Conservation (phyloP, 2,329 filamentous ascomycete species). For the Aspergillus fischeri region DNA sequence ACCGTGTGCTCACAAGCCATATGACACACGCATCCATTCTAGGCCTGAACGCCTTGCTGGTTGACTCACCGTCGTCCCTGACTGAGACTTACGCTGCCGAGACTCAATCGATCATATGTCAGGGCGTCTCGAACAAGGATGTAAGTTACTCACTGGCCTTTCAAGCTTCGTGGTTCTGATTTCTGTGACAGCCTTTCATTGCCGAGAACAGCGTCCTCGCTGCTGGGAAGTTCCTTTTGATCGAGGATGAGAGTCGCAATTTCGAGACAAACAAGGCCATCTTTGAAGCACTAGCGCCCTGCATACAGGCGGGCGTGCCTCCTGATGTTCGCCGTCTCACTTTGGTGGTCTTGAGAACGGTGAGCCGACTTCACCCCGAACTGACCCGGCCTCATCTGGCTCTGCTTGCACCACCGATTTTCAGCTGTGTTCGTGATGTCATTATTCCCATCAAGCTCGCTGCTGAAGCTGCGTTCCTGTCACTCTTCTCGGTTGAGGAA, state of each 20-base stretch:
- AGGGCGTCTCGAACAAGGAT: slow-evolving; percentile 72
- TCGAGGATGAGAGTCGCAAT: slow-evolving; percentile 52
- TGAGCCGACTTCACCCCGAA: slow-evolving; percentile 74
- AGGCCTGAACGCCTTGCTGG: slow-evolving; percentile 80
- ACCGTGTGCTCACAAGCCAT: slow-evolving; percentile 72
- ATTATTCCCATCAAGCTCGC: slow-evolving; percentile 95
- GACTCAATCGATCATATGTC: slow-evolving; percentile 69
- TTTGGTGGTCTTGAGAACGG: slow-evolving; percentile 81
- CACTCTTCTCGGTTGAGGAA: slow-evolving; percentile 84
- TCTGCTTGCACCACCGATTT: slow-evolving; percentile 76
- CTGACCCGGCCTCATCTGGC: slow-evolving; percentile 76
- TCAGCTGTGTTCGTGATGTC: slow-evolving; percentile 81
- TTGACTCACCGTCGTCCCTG: slow-evolving; percentile 71
- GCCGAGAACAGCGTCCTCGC: slow-evolving; percentile 85
- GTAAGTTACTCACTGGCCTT: slow-evolving; percentile 49
- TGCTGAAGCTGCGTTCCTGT: slow-evolving; percentile 89
- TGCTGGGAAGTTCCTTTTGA: slow-evolving; percentile 82
- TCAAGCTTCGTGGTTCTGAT: slow-evolving; percentile 13
- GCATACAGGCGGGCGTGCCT: slow-evolving; percentile 73
- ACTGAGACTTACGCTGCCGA: slow-evolving; percentile 68
- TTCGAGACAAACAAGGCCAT: slow-evolving; percentile 76
- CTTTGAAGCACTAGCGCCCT: slow-evolving; percentile 70
- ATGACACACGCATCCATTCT: slow-evolving; percentile 76
- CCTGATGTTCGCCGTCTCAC: slow-evolving; percentile 80
- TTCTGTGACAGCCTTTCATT: slow-evolving; percentile 62